These are phyloP conservation scores for Domatiomyces globalis DNA, from an alignment of 2,329 filamentous ascomycete genomes.

Conservation along the genomic window DNA sequence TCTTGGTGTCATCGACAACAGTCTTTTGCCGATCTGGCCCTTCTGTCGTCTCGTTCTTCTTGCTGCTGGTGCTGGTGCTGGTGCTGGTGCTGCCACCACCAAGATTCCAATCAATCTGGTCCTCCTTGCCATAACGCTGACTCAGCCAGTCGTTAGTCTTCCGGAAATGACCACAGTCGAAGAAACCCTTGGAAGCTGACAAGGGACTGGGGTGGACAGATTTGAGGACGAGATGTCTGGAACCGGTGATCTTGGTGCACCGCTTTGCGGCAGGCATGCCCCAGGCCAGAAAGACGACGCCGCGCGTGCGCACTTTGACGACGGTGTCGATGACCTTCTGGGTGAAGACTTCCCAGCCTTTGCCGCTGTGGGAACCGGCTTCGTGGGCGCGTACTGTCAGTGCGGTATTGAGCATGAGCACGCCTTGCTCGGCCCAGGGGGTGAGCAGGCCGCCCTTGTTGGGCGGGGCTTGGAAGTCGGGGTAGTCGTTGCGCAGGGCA, in stretches of 20 bases:
- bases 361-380: conserved; percentile 69
- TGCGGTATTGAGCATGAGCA: conserved; percentile 87
- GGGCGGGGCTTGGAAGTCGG: conserved; percentile 58
- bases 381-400: conserved; percentile 83
- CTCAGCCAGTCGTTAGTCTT: conserved; percentile 75
- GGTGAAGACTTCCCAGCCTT: conserved; percentile 87
- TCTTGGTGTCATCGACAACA: not conserved
- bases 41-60: conserved; percentile 3
- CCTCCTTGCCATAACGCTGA: conserved; percentile 61
- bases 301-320: conserved; percentile 56
- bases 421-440: conserved; percentile 85
- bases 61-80: conserved; percentile 5
- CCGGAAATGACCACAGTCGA: conserved; percentile 67
- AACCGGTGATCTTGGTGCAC: conserved; percentile 51
- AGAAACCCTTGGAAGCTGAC: conserved; percentile 65
- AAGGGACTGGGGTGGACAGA: conserved; percentile 89
- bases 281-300: conserved; percentile 94
- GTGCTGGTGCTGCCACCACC: conserved; percentile 22
- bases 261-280: conserved; percentile 70
- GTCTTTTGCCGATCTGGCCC: not conserved
- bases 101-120: conserved; percentile 72
- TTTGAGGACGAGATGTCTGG: conserved; percentile 65
- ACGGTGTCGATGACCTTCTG: conserved; percentile 83
- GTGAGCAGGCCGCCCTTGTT: conserved; percentile 71
- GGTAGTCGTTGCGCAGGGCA: conserved; percentile 76